Evolutionary conservation across 192 early-diverging fungal species (phyloP), one percentile per base, ranked within the genome.

Genomic region (Podila epigama): DNA sequence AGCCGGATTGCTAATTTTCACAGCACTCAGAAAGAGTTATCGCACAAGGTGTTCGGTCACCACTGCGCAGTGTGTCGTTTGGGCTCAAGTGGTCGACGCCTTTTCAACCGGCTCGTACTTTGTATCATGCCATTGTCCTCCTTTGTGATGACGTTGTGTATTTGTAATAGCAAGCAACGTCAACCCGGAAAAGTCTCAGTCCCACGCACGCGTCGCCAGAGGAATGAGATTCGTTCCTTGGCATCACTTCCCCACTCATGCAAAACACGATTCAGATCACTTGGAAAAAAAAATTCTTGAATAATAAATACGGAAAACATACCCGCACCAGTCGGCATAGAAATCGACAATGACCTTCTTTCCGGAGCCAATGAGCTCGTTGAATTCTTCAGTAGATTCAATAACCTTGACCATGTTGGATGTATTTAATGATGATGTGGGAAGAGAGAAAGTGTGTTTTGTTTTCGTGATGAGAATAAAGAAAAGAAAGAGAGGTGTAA

Each of bases 291-390:
- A 35, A 44, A 44, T 33, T 54, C 57, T 34, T 50, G 31, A 37
- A 20, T 50, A 9, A 0, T 41, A 4, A 54, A 7, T 29, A 20
- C 7, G 18, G 31, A 61, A 51, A 25, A 68, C 72, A 58, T 75
- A 75, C 72, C 72, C 92, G 82, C 95, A 97, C 95, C 95, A 95
- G 63, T 70, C 82, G 52, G 92, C 94, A 52, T 83, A 82, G 82
- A 91, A 96, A 70, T 96, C 92, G 40, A 95, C 89, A 41, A 91
- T 87, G 61, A 85, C 88, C 81, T 82, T 75, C 63, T 67, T 68
- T 58, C 60, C 72, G n/a, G 72, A 75, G 34, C n/a, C 16, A 48
- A 88, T 84, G 51, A 73, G 54, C 36, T 82, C 80, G 27, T 70
- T 65, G 79, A 82, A 87, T 36, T 81, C 75, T 3, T 42, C 40